These are phyloP conservation scores for Kurtzmaniella quercitrusa DNA, from an alignment of 1,139 yeast genomes.

Conservation along the genomic window DNA sequence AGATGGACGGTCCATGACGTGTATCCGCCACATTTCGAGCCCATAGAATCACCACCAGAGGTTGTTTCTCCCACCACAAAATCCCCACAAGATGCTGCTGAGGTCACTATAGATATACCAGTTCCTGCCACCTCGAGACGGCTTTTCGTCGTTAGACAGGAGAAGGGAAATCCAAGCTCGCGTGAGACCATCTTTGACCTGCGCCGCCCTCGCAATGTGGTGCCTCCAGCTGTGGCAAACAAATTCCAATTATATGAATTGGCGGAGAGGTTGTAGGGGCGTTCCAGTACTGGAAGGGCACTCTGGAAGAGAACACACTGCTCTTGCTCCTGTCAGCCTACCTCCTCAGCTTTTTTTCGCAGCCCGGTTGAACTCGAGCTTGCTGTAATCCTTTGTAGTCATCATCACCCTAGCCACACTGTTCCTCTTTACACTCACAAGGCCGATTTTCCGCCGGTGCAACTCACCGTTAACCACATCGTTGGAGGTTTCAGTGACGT, in stretches of 20 bases:
- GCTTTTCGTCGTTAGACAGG: slow-evolving; percentile 3
- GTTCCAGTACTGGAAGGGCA: no score
- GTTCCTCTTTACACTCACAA: slow-evolving; percentile 42
- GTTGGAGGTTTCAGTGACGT: slow-evolving; percentile 30
- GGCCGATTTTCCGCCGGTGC: slow-evolving; percentile 37
- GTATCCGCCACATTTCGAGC: background rate
- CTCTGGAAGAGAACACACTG: no score
- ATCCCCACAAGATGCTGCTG: background rate
- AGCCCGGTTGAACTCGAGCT: background rate
- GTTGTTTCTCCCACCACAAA: background rate
- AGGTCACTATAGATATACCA: background rate
- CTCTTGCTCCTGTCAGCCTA: no score
- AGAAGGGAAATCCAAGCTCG: slow-evolving; percentile 2
- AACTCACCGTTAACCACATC: slow-evolving; percentile 21
- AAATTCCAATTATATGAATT: background rate
- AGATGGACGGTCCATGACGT: background rate
- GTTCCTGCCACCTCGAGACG: background rate
- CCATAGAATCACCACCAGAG: background rate
- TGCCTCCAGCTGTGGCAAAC: slow-evolving; percentile 1
- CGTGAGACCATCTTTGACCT: slow-evolving; percentile 5
- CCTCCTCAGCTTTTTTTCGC: no score
- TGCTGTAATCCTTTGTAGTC: slow-evolving; percentile 17
- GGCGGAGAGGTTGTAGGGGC: no score
- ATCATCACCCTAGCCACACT: slow-evolving; percentile 24
- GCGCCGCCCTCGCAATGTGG: slow-evolving; percentile 1